Evolutionary conservation across 352 stramenopile species (phyloP), one percentile per base, ranked within the genome.

Genomic region (Globisporangium cylindrosporum): DNA sequence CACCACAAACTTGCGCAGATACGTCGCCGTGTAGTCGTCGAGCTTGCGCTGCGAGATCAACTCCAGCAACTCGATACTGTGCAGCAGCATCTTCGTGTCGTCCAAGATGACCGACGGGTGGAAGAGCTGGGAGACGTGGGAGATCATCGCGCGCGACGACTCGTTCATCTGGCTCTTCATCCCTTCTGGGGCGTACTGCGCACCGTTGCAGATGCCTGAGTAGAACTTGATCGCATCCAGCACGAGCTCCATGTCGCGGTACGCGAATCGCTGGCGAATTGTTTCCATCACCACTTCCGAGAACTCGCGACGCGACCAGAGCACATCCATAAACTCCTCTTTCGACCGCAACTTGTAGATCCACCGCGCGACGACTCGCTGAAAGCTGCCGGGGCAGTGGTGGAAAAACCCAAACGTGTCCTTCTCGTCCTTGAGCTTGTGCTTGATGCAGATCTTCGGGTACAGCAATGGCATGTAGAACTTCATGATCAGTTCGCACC

Each of bases 391-490:
- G 0, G 88, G 88, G 51, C 88, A 96, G 58, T 96, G 88, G 60
- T 96, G 88, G 64, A 94, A 96, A 62, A 96, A 96, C 6, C 88
- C 88, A 14, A 91, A 74, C 36, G 77, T 85, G 58, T 96, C 86
- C 9, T 71, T 72, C 63, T 94, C 88, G 24, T 94, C 88, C 77
- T 96, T 96, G 55, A 96, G 71, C 56, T 92, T 92, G 9, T 89
- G 78, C 64, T 94, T 93, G 20, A 94, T 69, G 74, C 88, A 94
- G 9, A 94, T 74, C 57, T 96, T 96, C 2, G 89, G 89, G 67
- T 93, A 96, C 59, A 96, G 64, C 46, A 96, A 66, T 32, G 89
- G 89, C 89, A 96, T 96, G 68, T 93, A 96, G 59, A 92, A 96
- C 43, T 87, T 86, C 89, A 96, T 96, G 62, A 96, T 92, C 12